Evolutionary conservation across 1,139 yeast species (phyloP).

Genomic region (Cylindricascospora bacillispora): DNA sequence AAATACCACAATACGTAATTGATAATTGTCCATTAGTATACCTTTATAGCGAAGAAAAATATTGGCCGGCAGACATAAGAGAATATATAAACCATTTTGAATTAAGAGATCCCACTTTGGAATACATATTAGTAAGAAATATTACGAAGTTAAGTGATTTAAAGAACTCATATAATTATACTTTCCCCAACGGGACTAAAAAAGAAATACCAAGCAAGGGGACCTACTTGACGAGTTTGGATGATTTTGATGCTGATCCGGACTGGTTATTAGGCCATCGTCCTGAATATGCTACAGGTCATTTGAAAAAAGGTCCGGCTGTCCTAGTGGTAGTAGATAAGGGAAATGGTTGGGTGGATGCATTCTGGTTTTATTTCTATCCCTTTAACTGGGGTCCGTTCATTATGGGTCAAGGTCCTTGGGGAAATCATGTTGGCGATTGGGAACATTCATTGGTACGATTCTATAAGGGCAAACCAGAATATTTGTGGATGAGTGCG

Average conservation of each 20-base stretch:
- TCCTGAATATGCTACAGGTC: slow-evolving; percentile 64
- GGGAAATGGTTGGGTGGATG: slow-evolving; percentile 81
- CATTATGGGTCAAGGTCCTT: slow-evolving; percentile 96
- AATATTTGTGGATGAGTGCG: slow-evolving; percentile 96
- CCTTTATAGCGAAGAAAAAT: slow-evolving; percentile 77
- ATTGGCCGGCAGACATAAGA: slow-evolving; percentile 70
- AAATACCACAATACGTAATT: slow-evolving; percentile 62
- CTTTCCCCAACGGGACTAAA: slow-evolving; percentile 12
- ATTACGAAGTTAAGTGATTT: slow-evolving; percentile 14
- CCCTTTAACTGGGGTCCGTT: slow-evolving; percentile 91
- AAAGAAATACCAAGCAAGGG: slow-evolving; percentile 16
- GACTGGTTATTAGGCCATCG: slow-evolving; percentile 72
- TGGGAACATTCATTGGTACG: slow-evolving; percentile 95
- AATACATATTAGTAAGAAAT: slow-evolving; percentile 22
- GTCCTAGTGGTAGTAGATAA: slow-evolving; percentile 74
- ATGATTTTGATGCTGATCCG: slow-evolving; percentile 56
- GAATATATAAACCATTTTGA: slow-evolving; percentile 56
- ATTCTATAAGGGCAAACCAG: slow-evolving; percentile 68
- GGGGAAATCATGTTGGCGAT: slow-evolving; percentile 94
- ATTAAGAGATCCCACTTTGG: slow-evolving; percentile 21
- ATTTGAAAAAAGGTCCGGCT: slow-evolving; percentile 66
- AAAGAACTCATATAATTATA: slow-evolving; percentile 11
- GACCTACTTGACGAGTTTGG: slow-evolving; percentile 48
- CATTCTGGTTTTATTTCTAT: slow-evolving; percentile 93
- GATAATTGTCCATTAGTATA: slow-evolving; percentile 74